Base-by-base conservation (phyloP, 495 filamentous ascomycete species). In the Chaetomidium leptoderma region DNA sequence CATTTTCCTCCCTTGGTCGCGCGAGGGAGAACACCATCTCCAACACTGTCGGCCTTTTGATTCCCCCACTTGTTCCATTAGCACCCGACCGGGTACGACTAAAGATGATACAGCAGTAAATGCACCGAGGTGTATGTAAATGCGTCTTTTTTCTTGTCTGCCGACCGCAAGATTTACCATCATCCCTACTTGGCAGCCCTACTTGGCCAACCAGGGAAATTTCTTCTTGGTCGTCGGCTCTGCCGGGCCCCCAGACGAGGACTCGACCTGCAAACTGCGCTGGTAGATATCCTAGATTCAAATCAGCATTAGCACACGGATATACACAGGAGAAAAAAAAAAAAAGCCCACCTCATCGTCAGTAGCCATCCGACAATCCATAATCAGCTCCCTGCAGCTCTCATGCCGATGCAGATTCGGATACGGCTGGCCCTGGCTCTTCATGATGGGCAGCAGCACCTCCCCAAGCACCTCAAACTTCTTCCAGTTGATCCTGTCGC, bases 401-500 rank as follows among this genome's bases (percentile, higher is more conserved):
- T 91, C 86, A 60, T 85, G 86, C 60, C 75, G 78, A 30, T 75
- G 72, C 53, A 95, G 71, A 56, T 86, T 82, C 54, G 83, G 80
- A 65, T 96, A 96, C 16, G 92, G 87, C 40, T 82, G 86, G 33
- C 86, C 86, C 74, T 97, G 93, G 69, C 91, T 95, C 70, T 84
- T 85, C 77, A 95, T 91, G 36, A 98, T 87, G 5, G 88, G 87
- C 51, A 95, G 79, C 49, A 98, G 81, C 24, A 96, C 87, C 57
- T 97, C 92, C 5, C 91, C 90, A 75, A 97, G 86, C 19, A 98
- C 87, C 75, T 97, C 91, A 63, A 97, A 97, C 66, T 98, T 98
- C 75, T 87, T 91, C 93, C 93, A 98, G 67, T 97, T 97, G 66
- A 98, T 90, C 39, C 88, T 79, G 56, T 87, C 84, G 17, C 76